Percentiles rank a stretch among this genome's conserved stretches.
These are phyloP conservation scores for Talaromyces marneffei DNA, from an alignment of 2,329 filamentous ascomycete species.

Conservation along the genomic window DNA sequence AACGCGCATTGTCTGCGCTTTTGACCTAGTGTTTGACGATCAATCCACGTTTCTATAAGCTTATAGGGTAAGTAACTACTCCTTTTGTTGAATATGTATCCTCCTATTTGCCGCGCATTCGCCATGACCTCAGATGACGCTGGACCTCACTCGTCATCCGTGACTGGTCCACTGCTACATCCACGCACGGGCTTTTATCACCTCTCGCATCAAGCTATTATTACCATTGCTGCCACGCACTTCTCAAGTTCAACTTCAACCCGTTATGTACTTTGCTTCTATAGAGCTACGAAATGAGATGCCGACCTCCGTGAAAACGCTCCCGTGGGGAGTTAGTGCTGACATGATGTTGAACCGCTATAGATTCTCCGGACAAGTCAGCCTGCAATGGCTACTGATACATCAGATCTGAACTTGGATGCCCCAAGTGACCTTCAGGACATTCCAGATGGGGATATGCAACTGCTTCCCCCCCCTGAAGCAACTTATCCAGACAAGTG, in stretches of 20 bases:
- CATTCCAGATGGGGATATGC: conserved; percentile 40
- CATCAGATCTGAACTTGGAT: conserved; percentile 40
- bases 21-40: neutral
- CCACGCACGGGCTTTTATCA: conserved; percentile 31
- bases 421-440: conserved; percentile 42
- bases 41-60: neutral
- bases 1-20: conserved; percentile 3
- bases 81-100: neutral
- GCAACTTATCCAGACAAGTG: conserved; percentile 42
- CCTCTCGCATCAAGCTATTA: conserved; percentile 16
- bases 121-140: neutral
- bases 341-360: conserved; percentile 5
- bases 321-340: conserved; percentile 1
- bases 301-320: neutral
- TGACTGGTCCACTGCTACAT: conserved; percentile 23
- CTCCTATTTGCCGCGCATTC: neutral
- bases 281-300: neutral
- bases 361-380: conserved; percentile 1
- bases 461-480: conserved; percentile 38
- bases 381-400: conserved; percentile 34
- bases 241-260: conserved; percentile 16
- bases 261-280: neutral
- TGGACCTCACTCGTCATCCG: neutral
- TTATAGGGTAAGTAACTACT: neutral
- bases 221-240: conserved; percentile 38